phyloP scores from a whole-genome alignment of 129 eudicot species.

The Heracleum sosnowskyi region DNA sequence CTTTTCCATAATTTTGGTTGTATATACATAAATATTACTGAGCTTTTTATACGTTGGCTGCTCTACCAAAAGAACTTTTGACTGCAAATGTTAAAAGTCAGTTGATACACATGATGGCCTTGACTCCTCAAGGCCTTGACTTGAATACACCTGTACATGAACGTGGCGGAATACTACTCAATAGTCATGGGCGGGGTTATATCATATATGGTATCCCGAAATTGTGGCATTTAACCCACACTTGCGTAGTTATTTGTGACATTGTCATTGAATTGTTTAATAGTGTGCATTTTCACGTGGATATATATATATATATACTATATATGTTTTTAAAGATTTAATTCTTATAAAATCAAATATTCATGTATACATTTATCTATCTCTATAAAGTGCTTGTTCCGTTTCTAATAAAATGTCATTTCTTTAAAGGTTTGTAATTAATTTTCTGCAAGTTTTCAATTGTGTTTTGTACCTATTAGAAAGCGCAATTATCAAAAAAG shows the following conservation, averaged over 20 bases:
- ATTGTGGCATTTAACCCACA: not conserved
- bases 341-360: too few relatives aligned
- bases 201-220: not conserved
- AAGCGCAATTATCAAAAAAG: too few relatives aligned
- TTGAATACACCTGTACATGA: not conserved
- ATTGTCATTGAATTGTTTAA: not conserved
- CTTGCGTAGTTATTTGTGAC: not conserved
- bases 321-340: too few relatives aligned
- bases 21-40: not conserved
- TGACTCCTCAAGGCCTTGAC: not conserved
- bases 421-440: too few relatives aligned
- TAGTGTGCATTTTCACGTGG: not conserved
- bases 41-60: not conserved
- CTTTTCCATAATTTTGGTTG: too few relatives aligned
- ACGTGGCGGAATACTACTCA: not conserved
- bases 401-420: too few relatives aligned
- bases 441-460: too few relatives aligned
- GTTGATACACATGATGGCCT: not conserved
- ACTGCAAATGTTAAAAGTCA: not conserved
- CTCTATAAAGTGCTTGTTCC: too few relatives aligned
- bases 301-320: not conserved
- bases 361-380: too few relatives aligned
- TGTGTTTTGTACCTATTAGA: too few relatives aligned
- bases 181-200: not conserved
- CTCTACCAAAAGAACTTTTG: not conserved